These are phyloP conservation scores for Thamnidium elegans DNA, from an alignment of 192 early-diverging fungal species.

Conservation along the genomic window DNA sequence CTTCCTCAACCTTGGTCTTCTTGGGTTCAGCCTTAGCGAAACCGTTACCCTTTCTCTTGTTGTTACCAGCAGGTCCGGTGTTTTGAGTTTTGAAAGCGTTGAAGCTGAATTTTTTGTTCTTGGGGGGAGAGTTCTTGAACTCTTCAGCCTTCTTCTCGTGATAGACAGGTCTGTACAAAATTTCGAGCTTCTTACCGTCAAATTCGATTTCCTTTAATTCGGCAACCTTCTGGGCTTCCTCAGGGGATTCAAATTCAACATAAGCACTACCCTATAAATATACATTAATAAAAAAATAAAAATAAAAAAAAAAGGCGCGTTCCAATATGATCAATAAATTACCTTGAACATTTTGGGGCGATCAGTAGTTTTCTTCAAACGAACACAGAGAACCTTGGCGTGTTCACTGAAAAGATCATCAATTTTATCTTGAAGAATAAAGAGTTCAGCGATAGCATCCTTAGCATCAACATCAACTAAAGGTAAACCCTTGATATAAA, in stretches of 20 bases:
- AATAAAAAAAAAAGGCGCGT: constrained; percentile 9
- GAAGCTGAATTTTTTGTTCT: background rate
- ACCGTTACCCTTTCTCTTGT: constrained; percentile 12
- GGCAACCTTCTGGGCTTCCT: constrained; percentile 49
- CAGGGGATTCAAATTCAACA: constrained; percentile 47
- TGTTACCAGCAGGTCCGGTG: background rate
- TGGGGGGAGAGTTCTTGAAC: constrained; percentile 19
- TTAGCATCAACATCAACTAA: constrained; percentile 11
- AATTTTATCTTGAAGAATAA: constrained; percentile 42
- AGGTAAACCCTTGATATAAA: constrained; percentile 44
- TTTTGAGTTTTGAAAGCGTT: constrained; percentile 26
- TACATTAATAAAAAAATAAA: constrained; percentile 6
- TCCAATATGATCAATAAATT: constrained; percentile 22
- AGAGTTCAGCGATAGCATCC: constrained; percentile 19
- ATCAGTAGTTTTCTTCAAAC: constrained; percentile 24
- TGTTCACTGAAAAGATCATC: constrained; percentile 40
- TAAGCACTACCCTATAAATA: constrained; percentile 45
- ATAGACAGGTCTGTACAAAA: constrained; percentile 25
- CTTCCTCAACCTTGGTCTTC: background rate
- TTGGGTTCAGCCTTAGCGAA: background rate
- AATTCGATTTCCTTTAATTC: constrained; percentile 38
- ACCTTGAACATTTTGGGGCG: constrained; percentile 30
- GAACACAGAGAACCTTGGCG: constrained; percentile 45
- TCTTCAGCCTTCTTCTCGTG: constrained; percentile 14
- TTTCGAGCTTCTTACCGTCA: constrained; percentile 38